Evolutionary conservation across 148 eudicot species (phyloP).

Genomic region (Chenopodium formosanum): DNA sequence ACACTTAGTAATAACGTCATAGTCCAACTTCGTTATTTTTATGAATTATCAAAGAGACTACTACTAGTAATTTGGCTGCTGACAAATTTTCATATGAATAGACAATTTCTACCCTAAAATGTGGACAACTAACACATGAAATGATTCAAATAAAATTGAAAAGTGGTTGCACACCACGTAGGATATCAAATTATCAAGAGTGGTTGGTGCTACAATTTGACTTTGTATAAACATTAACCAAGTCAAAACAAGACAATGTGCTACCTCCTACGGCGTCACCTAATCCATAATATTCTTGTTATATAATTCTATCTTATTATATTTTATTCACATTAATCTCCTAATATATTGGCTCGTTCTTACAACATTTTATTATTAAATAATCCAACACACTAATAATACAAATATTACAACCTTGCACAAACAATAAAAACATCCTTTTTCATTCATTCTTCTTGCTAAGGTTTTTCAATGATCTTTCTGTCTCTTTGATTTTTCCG

Average conservation of each 20-base stretch:
- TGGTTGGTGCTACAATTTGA: constrained; percentile 33
- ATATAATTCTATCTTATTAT: neutral
- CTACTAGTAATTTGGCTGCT: neutral
- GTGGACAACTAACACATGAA: neutral
- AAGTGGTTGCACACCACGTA: constrained; percentile 33
- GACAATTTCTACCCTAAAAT: too few species aligned
- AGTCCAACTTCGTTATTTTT: neutral
- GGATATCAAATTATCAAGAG: constrained; percentile 8
- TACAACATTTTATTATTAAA: neutral
- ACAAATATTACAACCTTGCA: constrained; percentile 2
- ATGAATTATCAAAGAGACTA: neutral
- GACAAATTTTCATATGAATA: too few species aligned
- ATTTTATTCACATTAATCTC: neutral
- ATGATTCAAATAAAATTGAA: neutral
- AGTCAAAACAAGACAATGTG: constrained; percentile 17
- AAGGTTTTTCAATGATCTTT: constrained; percentile 19
- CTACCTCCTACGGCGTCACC: constrained; percentile 24
- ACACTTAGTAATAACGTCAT: neutral
- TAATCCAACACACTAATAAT: neutral
- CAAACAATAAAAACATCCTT: neutral
- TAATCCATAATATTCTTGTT: constrained; percentile 3
- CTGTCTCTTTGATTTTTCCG: neutral
- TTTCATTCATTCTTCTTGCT: constrained; percentile 9
- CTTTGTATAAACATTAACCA: constrained; percentile 12
- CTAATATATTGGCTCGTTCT: constrained; percentile 3